Conservation (phyloP, 139 green algal genomes). For the Tetradesmus obliquus region DNA sequence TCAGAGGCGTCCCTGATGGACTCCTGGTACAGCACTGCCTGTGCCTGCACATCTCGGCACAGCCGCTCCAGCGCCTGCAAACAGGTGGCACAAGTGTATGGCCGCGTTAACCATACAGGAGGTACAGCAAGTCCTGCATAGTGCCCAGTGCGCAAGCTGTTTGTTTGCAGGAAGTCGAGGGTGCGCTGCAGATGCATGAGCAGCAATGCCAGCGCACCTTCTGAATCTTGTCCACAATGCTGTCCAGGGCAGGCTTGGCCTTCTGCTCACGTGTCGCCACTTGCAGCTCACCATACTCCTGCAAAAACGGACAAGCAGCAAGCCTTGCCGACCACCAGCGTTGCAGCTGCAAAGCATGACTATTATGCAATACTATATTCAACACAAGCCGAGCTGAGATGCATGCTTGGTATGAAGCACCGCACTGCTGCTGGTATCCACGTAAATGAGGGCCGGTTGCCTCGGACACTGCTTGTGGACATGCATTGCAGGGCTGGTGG, state of each 20-base stretch:
- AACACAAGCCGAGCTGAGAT: not conserved
- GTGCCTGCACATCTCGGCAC: conserved; percentile 74
- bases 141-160: not conserved
- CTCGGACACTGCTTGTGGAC: not conserved
- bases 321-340: not conserved
- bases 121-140: not conserved
- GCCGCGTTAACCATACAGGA: not conserved
- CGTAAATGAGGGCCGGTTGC: too few species aligned
- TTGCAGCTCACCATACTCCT: conserved; percentile 70
- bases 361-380: not conserved
- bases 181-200: not conserved
- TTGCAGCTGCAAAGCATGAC: not conserved
- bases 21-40: conserved; percentile 79
- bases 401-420: not conserved
- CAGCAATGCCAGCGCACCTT: conserved; percentile 40
- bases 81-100: not conserved
- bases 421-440: not conserved
- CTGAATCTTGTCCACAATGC: conserved; percentile 80
- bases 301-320: not conserved
- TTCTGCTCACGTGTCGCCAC: conserved; percentile 71
- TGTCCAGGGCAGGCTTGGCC: conserved; percentile 72
- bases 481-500: not conserved
- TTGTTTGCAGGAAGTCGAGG: not conserved
- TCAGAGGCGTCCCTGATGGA: conserved; percentile 74
- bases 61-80: conserved; percentile 72